Base-by-base conservation (phyloP, 352 stramenopile species). In the Phytopythium aichiense region DNA sequence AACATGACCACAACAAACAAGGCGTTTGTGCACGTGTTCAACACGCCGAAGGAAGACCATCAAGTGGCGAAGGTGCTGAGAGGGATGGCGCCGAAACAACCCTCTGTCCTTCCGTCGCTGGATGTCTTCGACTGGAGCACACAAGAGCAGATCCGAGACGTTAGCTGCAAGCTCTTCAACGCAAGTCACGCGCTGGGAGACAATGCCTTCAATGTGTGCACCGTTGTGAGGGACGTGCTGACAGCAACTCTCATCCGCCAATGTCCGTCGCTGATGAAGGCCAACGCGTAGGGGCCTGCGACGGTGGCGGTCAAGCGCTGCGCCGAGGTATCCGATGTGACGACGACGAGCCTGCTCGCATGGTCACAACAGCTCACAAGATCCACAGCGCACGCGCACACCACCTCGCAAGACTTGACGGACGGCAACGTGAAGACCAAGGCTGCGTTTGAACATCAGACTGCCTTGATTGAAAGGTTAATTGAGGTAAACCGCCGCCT, bases 261-360 rank as follows among this genome's bases (percentile, higher is more conserved):
- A 11, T 69, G 65, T 33, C 52, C 53, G 28, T 40, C 60, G 52
- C 58, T 65, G 54, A 60, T 60, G 46, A 33, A 63, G 30, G 22
- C 61, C 0, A 69, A 56, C 22, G 6, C 38, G n/a, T 23, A 52
- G 0, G 48, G 45, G 11, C 48, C 58, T 12, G 38, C 37, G 7
- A 38, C 63, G n/a, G 58, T 38, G 15, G 51, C 52, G 9, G 5
- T 69, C 1, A 33, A 52, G 42, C 42, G 28, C 7, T 60, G 42
- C 25, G 28, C 43, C 25, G 40, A 60, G 30, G 40, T 15, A 28
- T 60, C 55, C 48, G 18, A 13, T 33, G 42, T 42, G 38, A 43
- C 42, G 30, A 53, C 55, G 6, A 45, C 40, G 8, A 52, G 42
- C 38, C 25, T 60, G 55, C 55, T 60, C 18, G 55, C 55, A 60